These are phyloP conservation scores for Rhipidocladum racemiflorum DNA, from an alignment of 176 grass and related monocot species.

Conservation along the genomic window DNA sequence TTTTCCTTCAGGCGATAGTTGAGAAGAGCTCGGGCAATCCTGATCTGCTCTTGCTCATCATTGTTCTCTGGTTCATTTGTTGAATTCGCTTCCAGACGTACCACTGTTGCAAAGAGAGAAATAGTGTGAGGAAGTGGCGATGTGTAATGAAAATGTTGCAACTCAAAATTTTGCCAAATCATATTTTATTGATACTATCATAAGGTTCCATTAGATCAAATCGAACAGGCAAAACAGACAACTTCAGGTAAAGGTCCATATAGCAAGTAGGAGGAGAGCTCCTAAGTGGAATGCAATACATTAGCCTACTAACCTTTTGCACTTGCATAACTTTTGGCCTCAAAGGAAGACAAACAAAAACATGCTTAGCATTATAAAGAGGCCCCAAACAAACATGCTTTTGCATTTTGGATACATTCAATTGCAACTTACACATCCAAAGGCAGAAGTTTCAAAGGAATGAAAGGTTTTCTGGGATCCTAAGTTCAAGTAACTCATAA, in stretches of 20 bases:
- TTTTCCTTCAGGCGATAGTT: slow-evolving; percentile 92
- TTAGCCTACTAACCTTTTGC: neutral
- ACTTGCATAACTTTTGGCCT: neutral
- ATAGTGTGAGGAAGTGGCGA: slow-evolving; percentile 29
- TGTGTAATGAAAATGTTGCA: slow-evolving; percentile 8
- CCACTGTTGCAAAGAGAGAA: slow-evolving; percentile 56
- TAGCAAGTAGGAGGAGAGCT: neutral
- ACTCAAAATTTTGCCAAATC: neutral
- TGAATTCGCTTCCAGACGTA: slow-evolving; percentile 57
- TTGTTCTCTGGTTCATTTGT: slow-evolving; percentile 78
- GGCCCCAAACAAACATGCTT: neutral
- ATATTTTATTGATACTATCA: neutral
- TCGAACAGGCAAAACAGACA: neutral
- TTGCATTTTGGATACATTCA: neutral
- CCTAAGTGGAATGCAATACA: neutral
- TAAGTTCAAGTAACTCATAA: neutral
- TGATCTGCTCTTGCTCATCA: slow-evolving; percentile 95
- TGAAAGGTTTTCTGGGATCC: neutral
- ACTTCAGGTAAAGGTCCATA: neutral
- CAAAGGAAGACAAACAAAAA: neutral
- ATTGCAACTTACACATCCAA: neutral
- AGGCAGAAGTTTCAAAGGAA: neutral
- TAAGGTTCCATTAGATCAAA: slow-evolving; percentile 3
- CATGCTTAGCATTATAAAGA: neutral
- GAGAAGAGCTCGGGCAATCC: slow-evolving; percentile 89